Conservation (phyloP, 148 eudicot species). For the Cornus suecica region DNA sequence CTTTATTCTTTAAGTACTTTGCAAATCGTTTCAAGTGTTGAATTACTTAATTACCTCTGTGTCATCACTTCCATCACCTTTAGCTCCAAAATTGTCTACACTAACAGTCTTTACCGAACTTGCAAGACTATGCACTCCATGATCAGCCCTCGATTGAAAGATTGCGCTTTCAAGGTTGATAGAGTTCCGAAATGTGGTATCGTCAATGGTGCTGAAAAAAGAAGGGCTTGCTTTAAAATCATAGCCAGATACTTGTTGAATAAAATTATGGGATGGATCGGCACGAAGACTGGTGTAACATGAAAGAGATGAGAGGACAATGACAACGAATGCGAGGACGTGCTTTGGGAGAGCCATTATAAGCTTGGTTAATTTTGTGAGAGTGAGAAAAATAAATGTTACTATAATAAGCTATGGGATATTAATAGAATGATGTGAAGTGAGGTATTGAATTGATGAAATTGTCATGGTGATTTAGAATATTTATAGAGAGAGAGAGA, state of each 20-base stretch:
- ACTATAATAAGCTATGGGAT: neutral
- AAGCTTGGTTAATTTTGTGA: neutral
- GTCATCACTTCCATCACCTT: slow-evolving; percentile 67
- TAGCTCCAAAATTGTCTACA: slow-evolving; percentile 55
- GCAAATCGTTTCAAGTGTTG: no score
- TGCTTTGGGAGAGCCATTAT: slow-evolving; percentile 10
- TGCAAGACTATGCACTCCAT: neutral
- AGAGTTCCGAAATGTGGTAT: neutral
- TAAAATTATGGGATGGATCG: neutral
- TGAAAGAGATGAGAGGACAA: slow-evolving; percentile 7
- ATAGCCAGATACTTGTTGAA: slow-evolving; percentile 22
- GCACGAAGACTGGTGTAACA: neutral
- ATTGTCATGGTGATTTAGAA: neutral
- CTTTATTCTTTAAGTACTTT: no score
- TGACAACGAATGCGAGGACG: neutral
- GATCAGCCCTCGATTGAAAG: slow-evolving; percentile 5
- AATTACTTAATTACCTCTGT: slow-evolving; percentile 47
- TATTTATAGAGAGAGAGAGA: slow-evolving; percentile 14
- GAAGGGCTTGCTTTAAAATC: slow-evolving; percentile 28
- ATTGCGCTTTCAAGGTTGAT: neutral
- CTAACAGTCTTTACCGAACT: slow-evolving; percentile 23
- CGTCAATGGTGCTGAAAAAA: slow-evolving; percentile 3
- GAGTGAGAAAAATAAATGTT: neutral
- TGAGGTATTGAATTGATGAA: neutral
- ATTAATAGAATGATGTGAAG: neutral